phyloP scores from a whole-genome alignment of 2,329 filamentous ascomycete species.

The Alternaria angustiovoidea region DNA sequence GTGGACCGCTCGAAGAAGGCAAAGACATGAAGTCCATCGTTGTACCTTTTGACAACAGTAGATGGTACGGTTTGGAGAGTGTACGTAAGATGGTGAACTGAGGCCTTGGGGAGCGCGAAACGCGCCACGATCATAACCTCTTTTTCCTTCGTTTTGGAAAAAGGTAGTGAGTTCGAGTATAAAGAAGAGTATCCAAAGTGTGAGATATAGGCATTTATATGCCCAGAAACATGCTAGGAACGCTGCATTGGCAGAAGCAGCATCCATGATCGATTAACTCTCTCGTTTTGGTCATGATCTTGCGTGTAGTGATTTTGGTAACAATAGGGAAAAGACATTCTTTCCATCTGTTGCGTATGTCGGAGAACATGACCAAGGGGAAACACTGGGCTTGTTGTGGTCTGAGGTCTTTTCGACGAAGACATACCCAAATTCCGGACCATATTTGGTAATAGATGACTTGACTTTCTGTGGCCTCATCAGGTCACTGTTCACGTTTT shows the following conservation, averaged over 20 bases:
- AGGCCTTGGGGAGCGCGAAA: too few species aligned
- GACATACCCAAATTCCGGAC: background rate
- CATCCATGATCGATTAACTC: background rate
- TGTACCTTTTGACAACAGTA: too few species aligned
- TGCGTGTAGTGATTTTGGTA: background rate
- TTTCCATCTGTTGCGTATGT: background rate
- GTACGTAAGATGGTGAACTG: fast-evolving
- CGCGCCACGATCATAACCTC: too few species aligned
- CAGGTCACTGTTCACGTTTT: fast-evolving
- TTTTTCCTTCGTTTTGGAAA: background rate
- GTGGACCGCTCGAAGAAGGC: too few species aligned
- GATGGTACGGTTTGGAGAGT: too few species aligned
- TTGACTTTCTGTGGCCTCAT: background rate
- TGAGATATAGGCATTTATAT: background rate
- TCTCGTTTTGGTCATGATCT: background rate
- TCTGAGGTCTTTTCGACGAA: background rate
- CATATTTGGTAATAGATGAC: background rate
- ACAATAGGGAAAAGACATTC: background rate
- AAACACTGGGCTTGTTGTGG: background rate
- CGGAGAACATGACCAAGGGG: background rate
- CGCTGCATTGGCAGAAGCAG: too few species aligned
- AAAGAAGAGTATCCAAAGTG: background rate
- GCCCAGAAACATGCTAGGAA: background rate
- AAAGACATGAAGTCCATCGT: too few species aligned
- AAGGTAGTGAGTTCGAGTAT: background rate